These are phyloP conservation scores for Eimeria praecox DNA, from an alignment of 169 alveolate genomes.

Conservation along the genomic window DNA sequence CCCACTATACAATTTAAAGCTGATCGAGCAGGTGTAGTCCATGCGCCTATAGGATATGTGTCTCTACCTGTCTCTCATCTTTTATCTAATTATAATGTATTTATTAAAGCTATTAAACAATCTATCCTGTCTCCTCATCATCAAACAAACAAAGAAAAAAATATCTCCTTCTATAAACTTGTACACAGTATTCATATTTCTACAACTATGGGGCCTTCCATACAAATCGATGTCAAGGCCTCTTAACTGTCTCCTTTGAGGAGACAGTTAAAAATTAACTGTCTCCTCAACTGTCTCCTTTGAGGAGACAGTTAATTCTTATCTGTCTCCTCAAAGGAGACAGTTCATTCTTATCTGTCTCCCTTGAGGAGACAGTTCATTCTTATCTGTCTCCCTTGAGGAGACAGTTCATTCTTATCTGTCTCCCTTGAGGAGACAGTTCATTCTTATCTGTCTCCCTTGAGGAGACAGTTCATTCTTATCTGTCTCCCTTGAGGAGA, in stretches of 20 bases:
- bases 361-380: no score
- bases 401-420: no score
- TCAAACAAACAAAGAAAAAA: background rate
- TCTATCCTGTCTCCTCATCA: background rate
- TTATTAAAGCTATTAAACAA: background rate
- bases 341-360: no score
- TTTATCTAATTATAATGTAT: slow-evolving; percentile 29
- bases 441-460: no score
- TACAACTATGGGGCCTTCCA: slow-evolving; percentile 34
- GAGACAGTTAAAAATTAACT: no score
- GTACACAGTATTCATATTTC: background rate
- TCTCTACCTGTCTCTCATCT: slow-evolving; percentile 1
- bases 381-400: no score
- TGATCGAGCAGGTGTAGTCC: slow-evolving; percentile 46
- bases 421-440: no score
- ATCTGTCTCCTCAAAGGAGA: no score
- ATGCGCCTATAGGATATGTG: slow-evolving; percentile 53
- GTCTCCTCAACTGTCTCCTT: no score
- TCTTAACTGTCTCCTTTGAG: background rate
- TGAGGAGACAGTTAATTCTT: no score
- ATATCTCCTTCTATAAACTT: background rate
- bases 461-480: no score
- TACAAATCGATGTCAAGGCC: background rate
- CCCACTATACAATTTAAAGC: slow-evolving; percentile 57
- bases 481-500: no score